Base-by-base conservation (phyloP, 495 filamentous ascomycete genomes). In the Niebla homalea region DNA sequence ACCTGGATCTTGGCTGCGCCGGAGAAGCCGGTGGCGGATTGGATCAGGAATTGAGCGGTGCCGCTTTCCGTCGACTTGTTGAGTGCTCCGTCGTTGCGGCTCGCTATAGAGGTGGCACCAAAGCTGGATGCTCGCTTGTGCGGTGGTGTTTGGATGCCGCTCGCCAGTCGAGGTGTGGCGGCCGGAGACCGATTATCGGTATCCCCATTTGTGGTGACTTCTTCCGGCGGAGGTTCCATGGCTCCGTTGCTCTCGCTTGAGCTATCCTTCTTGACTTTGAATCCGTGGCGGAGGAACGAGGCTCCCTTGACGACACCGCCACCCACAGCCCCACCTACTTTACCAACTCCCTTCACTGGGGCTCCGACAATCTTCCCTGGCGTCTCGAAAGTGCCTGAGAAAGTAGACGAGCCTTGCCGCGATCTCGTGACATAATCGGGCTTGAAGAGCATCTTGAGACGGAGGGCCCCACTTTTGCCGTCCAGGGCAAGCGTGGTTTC, bases 311-410 rank as follows among this genome's bases (percentile, higher is more conserved):
- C 77, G 43, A 96, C 85, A 47, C 84, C 81, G 53, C 84, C 82
- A 7, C 83, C 88, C 18, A 85, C 79, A 38, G 71, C 70, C 10
- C 77, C 77, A 19, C 72, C 80, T 40, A 86, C 82, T 38, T 83
- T 81, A 42, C 78, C 81, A 23, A 84, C 87, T 25, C 89, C 90
- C 70, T 96, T 97, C 60, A 97, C 78, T 11, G 92, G 92, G 11
- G 85, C 90, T 21, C 88, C 89, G 47, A 96, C 84, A 46, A 97
- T 84, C 69, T 89, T 94, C 25, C 87, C 86, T n/a, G 92, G 87
- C 4, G 83, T 73, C 5, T 84, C 80, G 61, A 98, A 95, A 0
- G 89, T 96, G 14, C 92, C 92, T 4, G 80, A 81, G 74, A 99
- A 94, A 4, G 92, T 96, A 3, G 85, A 84, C 0, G 89, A 92